Percentiles rank a stretch among this genome's conserved stretches.
Evolutionary conservation across 305 asterid species (phyloP).

Genomic region (Fraxinus greggii): DNA sequence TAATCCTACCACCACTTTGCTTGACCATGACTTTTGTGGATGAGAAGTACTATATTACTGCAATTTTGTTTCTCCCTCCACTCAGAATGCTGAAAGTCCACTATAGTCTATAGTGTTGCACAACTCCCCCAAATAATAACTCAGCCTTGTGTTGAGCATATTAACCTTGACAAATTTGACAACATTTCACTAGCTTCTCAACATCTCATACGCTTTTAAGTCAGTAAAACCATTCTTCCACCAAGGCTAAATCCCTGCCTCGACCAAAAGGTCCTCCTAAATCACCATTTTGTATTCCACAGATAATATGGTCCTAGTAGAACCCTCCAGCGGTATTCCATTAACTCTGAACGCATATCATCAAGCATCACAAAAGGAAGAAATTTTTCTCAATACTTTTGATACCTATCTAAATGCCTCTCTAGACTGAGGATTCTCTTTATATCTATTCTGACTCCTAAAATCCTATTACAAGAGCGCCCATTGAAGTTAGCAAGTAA

Average conservation of each 20-base stretch:
- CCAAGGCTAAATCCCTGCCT: slow-evolving; percentile 1
- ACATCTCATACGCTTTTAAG: neutral
- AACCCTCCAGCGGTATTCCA: neutral
- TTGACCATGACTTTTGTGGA: neutral
- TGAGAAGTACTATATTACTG: neutral
- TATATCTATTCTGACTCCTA: neutral
- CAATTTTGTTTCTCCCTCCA: neutral
- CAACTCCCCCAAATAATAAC: neutral
- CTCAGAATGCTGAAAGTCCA: neutral
- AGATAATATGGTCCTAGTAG: neutral
- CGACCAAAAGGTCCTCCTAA: neutral
- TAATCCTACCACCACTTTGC: neutral
- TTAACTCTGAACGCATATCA: neutral
- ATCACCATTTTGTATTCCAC: neutral
- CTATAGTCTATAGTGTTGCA: neutral
- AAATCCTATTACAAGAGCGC: neutral
- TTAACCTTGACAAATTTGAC: neutral
- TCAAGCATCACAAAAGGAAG: neutral
- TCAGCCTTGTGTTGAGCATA: neutral
- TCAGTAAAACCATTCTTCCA: neutral
- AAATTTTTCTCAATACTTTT: neutral
- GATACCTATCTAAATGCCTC: neutral
- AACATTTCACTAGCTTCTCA: neutral
- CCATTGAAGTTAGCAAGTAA: neutral
- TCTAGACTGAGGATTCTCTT: neutral